Conservation (phyloP, 2,329 filamentous ascomycete species). For the Pseudocercospora fijiensis region DNA sequence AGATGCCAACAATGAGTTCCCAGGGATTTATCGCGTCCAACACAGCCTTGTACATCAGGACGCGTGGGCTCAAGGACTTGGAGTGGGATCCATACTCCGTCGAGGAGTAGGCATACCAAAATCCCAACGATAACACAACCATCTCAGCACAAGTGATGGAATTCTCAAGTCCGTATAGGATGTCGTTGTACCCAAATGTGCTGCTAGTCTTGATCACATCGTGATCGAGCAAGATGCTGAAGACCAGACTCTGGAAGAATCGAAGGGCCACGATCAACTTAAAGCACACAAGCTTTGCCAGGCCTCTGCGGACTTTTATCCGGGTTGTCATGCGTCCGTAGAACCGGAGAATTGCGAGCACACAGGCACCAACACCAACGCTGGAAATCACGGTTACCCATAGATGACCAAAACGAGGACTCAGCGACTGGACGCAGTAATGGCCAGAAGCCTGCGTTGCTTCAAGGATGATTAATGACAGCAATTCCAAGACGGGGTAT, state of each 20-base stretch:
- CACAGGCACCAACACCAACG: constrained; percentile 26
- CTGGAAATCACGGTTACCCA: constrained; percentile 27
- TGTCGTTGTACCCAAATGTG: constrained; percentile 28
- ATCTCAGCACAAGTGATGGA: constrained; percentile 31
- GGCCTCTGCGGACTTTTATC: constrained; percentile 25
- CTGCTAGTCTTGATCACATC: constrained; percentile 28
- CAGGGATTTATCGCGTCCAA: constrained; percentile 14
- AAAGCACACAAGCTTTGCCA: constrained; percentile 34
- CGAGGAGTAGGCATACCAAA: constrained; percentile 34
- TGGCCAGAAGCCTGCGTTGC: constrained; percentile 27
- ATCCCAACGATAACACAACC: constrained; percentile 28
- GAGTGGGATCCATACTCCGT: constrained; percentile 25
- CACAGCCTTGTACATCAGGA: constrained; percentile 21
- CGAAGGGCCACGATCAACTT: constrained; percentile 35
- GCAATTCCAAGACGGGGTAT: constrained; percentile 30
- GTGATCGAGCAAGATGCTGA: constrained; percentile 30
- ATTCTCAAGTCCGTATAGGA: constrained; percentile 32
- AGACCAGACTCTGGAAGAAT: constrained; percentile 31
- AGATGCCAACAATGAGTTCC: constrained; percentile 6
- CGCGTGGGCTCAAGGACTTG: constrained; percentile 15
- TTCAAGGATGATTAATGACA: constrained; percentile 28
- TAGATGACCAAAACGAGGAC: constrained; percentile 26
- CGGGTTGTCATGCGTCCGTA: constrained; percentile 27
- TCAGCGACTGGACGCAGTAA: constrained; percentile 31
- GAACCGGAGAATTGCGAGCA: constrained; percentile 32